These are phyloP conservation scores for Aspergillus udagawae DNA, from an alignment of 2,329 filamentous ascomycete genomes.

Conservation along the genomic window DNA sequence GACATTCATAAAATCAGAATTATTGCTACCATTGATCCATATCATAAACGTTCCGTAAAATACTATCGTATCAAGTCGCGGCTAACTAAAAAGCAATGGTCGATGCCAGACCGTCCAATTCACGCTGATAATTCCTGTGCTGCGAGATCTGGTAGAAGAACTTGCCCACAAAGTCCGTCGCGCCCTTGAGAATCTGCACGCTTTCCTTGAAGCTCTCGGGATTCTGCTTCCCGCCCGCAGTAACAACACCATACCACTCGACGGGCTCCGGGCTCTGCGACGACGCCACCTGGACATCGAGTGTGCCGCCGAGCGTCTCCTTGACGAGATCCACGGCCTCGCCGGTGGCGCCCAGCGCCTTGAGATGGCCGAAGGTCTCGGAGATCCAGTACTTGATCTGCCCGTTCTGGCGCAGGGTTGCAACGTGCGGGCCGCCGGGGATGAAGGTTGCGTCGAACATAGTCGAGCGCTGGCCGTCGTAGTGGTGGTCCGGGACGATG, in stretches of 20 bases:
- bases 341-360: conserved; percentile 61
- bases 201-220: conserved; percentile 59
- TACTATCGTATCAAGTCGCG: not conserved
- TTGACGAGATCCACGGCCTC: conserved; percentile 65
- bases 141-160: conserved; percentile 67
- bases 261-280: conserved; percentile 48
- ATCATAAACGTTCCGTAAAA: not conserved
- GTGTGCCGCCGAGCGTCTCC: conserved; percentile 39
- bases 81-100: conserved; percentile 64
- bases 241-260: conserved; percentile 75
- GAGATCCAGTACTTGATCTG: conserved; percentile 72
- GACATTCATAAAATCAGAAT: not conserved
- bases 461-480: conserved; percentile 71
- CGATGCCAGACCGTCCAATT: conserved; percentile 64
- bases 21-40: not conserved
- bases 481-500: conserved; percentile 68
- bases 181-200: conserved; percentile 62
- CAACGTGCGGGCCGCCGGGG: conserved; percentile 63
- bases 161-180: conserved; percentile 64
- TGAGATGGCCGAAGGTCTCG: conserved; percentile 60
- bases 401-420: conserved; percentile 63
- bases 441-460: conserved; percentile 79
- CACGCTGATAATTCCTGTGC: conserved; percentile 70
- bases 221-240: conserved; percentile 50
- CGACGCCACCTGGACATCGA: conserved; percentile 49